Evolutionary conservation across 192 early-diverging fungal genomes (phyloP), one percentile per base, ranked within the genome.

Genomic region (Coemansia pectinata): DNA sequence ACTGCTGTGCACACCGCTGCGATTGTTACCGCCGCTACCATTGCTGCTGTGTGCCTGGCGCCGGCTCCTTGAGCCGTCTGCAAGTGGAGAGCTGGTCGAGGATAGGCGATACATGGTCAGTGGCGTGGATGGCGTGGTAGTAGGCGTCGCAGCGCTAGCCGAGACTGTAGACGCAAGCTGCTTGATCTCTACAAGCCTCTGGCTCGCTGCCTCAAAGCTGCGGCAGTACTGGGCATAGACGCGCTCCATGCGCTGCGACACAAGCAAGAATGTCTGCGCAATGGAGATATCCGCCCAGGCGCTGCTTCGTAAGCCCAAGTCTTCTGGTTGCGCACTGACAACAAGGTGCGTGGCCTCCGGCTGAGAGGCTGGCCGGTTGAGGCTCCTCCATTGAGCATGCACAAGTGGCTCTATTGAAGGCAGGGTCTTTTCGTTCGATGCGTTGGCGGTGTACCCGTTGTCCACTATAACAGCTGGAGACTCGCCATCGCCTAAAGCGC

Each of bases 141-240:
- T 47, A 21, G 71, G 57, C 15, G 65, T 64, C 2, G 67, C 36
- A 29, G 52, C 62, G 45, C 57, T 58, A 23, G 60, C 34, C 48
- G 73, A 61, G n/a, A 57, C 39, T 5, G 61, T 40, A 0, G 79
- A 55, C 0, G 79, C 72, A 10, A 60, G 3, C n/a, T 69, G 65
- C 65, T 85, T 80, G 19, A 85, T 70, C 39, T 73, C 72, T n/a
- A 77, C 68, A n/a, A 85, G 72, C 41, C 75, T 60, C 45, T 69
- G 70, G 61, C 67, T 85, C 14, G 83, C 83, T 2, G 83, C 70
- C 47, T 80, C 83, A 76, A 85, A 85, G 57, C 71, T 75, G 62
- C 65, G 75, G 68, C 83, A 85, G 71, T 85, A 85, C 47, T 73
- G 72, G 7, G 72, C 71, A 61, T 85, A 85, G 23, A 72, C 76